Evolutionary conservation across 148 eudicot species (phyloP).

Genomic region (Rhododendron vialii): DNA sequence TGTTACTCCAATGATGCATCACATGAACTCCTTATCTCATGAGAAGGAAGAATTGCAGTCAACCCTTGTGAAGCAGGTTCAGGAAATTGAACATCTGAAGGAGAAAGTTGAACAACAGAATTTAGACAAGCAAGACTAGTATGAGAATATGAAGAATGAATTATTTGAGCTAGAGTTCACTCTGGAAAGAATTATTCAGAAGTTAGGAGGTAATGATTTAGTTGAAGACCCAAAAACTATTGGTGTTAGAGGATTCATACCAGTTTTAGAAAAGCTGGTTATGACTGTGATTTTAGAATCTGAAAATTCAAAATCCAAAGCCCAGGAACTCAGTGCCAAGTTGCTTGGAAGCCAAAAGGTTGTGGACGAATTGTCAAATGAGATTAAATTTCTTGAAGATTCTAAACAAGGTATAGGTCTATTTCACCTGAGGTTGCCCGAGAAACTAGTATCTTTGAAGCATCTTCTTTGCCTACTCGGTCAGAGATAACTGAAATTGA

Average conservation of each 20-base stretch:
- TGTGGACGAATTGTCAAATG: constrained; percentile 60
- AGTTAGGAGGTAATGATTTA: constrained; percentile 8
- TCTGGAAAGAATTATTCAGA: neutral
- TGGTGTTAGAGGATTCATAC: constrained; percentile 37
- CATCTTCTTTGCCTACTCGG: neutral
- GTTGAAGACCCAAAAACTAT: constrained; percentile 33
- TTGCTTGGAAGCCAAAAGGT: constrained; percentile 65
- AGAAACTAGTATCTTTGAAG: neutral
- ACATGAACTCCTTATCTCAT: neutral
- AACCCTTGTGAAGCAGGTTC: neutral
- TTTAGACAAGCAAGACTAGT: neutral
- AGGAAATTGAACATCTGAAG: neutral
- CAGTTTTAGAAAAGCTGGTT: constrained; percentile 60
- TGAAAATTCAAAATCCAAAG: constrained; percentile 61
- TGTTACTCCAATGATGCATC: constrained; percentile 15
- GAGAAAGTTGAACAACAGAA: neutral
- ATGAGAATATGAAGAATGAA: neutral
- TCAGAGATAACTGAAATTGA: constrained; percentile 45
- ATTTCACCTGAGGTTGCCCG: neutral
- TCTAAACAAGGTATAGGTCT: constrained; percentile 15
- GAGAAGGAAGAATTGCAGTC: neutral
- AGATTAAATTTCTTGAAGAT: constrained; percentile 71
- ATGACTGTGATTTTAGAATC: constrained; percentile 44
- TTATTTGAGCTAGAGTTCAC: neutral
- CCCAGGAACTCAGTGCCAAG: constrained; percentile 56